phyloP scores from a whole-genome alignment of 2,329 filamentous ascomycete species.

The Xylariales sp. region DNA sequence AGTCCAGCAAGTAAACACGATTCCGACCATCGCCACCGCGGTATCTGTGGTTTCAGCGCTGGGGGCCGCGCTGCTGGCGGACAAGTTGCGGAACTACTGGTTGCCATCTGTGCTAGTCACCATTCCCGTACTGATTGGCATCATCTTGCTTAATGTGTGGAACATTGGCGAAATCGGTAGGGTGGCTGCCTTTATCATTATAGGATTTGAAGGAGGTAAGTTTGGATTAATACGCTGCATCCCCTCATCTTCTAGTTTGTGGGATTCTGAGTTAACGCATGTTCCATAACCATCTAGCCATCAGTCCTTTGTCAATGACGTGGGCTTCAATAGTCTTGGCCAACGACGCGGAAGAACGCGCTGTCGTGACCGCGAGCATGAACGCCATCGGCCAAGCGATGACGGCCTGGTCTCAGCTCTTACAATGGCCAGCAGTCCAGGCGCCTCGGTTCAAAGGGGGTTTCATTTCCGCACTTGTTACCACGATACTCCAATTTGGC shows the following conservation, averaged over 20 bases:
- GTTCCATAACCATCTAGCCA: background rate
- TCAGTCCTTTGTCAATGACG: constrained; percentile 21
- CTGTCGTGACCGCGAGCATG: constrained; percentile 36
- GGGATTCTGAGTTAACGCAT: too few species aligned
- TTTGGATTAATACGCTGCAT: constrained; percentile 6
- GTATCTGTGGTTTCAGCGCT: constrained; percentile 31
- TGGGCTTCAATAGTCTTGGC: constrained; percentile 33
- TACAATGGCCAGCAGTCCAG: constrained; percentile 30
- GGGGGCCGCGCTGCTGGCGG: constrained; percentile 24
- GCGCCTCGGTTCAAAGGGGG: constrained; percentile 28
- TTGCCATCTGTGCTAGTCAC: constrained; percentile 24
- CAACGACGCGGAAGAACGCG: constrained; percentile 34
- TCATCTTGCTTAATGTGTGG: constrained; percentile 29
- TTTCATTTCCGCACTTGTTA: constrained; percentile 23
- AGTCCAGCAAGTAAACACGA: constrained; percentile 33
- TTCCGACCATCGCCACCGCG: constrained; percentile 34
- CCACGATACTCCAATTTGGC: too few species aligned
- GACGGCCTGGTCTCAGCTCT: constrained; percentile 32
- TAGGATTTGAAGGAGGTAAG: constrained; percentile 30
- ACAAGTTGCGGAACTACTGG: constrained; percentile 30
- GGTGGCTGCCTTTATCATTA: constrained; percentile 30
- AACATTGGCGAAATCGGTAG: constrained; percentile 31
- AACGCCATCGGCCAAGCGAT: constrained; percentile 38
- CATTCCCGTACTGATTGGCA: constrained; percentile 27
- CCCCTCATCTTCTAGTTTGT: background rate